phyloP scores from a whole-genome alignment of 495 filamentous ascomycete species.

The Aspergillus baeticus region DNA sequence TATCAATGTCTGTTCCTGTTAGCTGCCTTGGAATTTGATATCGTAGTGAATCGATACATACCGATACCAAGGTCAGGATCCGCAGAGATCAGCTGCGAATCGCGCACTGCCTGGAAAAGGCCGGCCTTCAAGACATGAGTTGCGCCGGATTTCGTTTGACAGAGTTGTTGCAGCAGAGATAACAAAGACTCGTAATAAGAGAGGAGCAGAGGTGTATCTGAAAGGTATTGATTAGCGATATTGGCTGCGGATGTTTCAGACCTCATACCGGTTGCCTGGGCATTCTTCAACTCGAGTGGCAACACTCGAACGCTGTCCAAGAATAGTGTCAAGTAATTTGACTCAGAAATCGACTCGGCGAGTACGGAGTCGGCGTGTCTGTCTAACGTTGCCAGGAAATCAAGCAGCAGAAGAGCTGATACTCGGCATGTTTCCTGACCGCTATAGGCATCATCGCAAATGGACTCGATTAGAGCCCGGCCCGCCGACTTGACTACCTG shows the following conservation, averaged over 20 bases:
- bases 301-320: conserved; percentile 78
- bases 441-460: conserved; percentile 91
- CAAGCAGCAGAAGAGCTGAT: conserved; percentile 75
- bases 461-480: conserved; percentile 73
- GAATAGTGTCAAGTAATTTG: conserved; percentile 88
- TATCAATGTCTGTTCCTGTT: conserved; percentile 55
- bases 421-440: conserved; percentile 79
- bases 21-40: conserved; percentile 3
- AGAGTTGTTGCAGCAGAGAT: conserved; percentile 78
- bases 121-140: conserved; percentile 80
- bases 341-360: conserved; percentile 72
- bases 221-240: conserved; percentile 16
- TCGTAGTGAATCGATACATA: conserved; percentile 35
- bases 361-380: conserved; percentile 66
- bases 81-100: conserved; percentile 78
- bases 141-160: conserved; percentile 76
- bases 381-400: conserved; percentile 66
- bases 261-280: conserved; percentile 49
- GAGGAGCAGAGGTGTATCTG: conserved; percentile 54
- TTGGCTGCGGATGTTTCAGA: not conserved
- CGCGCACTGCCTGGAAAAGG: conserved; percentile 78
- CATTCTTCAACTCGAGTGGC: conserved; percentile 59
- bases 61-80: conserved; percentile 91
- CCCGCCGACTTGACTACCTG: conserved; percentile 75
- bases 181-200: conserved; percentile 75